A percentile compares a stretch with the other conserved stretches of the same genome.
These are phyloP conservation scores for Lasiodiplodia theobromae DNA, from an alignment of 2,329 filamentous ascomycete species.

Conservation along the genomic window DNA sequence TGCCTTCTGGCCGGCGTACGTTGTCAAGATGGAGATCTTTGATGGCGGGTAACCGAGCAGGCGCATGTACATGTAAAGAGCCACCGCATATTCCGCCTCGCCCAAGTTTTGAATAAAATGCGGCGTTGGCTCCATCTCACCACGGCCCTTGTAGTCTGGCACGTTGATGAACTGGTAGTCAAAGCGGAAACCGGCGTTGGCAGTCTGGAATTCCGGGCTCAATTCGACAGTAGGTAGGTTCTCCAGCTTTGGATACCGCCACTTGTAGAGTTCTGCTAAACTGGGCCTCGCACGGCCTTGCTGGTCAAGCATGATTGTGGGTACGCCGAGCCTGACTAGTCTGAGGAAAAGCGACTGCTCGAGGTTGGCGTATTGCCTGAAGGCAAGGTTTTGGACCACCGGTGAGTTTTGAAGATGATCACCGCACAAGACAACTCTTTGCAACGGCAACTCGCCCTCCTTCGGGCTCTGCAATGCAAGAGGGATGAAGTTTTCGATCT, in stretches of 20 bases:
- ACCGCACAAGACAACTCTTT: conserved; percentile 89
- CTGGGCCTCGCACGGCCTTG: conserved; percentile 89
- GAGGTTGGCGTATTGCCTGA: conserved; percentile 92
- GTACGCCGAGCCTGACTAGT: conserved; percentile 90
- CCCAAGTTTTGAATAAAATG: conserved; percentile 97
- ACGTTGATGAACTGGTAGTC: conserved; percentile 98
- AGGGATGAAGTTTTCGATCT: conserved; percentile 96
- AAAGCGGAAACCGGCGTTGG: conserved; percentile 90
- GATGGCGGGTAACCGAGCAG: conserved; percentile 87
- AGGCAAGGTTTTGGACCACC: conserved; percentile 91
- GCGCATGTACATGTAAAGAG: conserved; percentile 96
- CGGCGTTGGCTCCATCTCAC: conserved; percentile 87
- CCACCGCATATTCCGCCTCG: conserved; percentile 96
- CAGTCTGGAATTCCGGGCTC: conserved; percentile 73
- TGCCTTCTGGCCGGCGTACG: conserved; percentile 90
- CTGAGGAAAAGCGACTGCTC: conserved; percentile 95
- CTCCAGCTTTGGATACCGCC: conserved; percentile 84
- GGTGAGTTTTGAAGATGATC: conserved; percentile 98
- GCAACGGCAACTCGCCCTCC: conserved; percentile 75
- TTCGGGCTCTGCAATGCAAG: conserved; percentile 86
- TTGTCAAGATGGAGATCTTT: conserved; percentile 87
- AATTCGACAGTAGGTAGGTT: conserved; percentile 78
- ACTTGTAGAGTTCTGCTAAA: conserved; percentile 89
- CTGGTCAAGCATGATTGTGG: conserved; percentile 85
- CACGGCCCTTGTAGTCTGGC: conserved; percentile 86